phyloP scores from a whole-genome alignment of 768 basidiomycete genomes.

The Mycena alexandri region DNA sequence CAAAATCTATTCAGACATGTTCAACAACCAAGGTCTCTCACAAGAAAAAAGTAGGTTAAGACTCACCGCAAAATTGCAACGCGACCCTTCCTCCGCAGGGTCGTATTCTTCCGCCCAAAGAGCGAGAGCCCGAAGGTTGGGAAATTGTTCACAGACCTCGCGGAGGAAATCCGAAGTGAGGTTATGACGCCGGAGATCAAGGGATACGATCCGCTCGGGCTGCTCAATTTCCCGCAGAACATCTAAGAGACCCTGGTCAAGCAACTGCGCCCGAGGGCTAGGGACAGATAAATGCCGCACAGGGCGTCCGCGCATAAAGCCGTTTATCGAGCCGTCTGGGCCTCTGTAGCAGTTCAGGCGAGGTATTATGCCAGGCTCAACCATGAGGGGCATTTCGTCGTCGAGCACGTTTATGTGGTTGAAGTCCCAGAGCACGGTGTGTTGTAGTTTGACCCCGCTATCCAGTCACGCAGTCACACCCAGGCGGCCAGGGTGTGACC shows the following conservation, averaged over 20 bases:
- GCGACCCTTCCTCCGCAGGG: background rate
- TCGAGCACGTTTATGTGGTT: background rate
- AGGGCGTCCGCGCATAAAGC: constrained; percentile 3
- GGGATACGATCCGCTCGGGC: constrained; percentile 7
- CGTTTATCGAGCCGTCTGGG: constrained; percentile 5
- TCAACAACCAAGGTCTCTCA: background rate
- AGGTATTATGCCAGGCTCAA: background rate
- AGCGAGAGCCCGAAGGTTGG: constrained; percentile 9
- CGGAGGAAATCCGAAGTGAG: constrained; percentile 3
- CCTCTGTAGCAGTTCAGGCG: constrained; percentile 3
- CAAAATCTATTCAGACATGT: background rate
- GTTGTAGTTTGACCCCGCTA: too few relatives aligned
- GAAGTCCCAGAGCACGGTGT: constrained; percentile 5
- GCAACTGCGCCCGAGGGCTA: background rate
- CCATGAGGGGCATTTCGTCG: background rate
- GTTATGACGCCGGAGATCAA: constrained; percentile 12
- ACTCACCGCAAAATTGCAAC: background rate
- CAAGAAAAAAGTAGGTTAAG: background rate
- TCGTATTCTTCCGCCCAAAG: constrained; percentile 14
- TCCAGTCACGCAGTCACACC: too few relatives aligned
- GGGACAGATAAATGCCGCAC: constrained; percentile 6
- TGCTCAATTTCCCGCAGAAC: background rate
- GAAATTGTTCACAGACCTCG: background rate
- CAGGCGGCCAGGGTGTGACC: too few relatives aligned
- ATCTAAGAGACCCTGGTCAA: background rate